phyloP scores from a whole-genome alignment of 2,329 filamentous ascomycete species.

The Aspergillus aculeatinus region DNA sequence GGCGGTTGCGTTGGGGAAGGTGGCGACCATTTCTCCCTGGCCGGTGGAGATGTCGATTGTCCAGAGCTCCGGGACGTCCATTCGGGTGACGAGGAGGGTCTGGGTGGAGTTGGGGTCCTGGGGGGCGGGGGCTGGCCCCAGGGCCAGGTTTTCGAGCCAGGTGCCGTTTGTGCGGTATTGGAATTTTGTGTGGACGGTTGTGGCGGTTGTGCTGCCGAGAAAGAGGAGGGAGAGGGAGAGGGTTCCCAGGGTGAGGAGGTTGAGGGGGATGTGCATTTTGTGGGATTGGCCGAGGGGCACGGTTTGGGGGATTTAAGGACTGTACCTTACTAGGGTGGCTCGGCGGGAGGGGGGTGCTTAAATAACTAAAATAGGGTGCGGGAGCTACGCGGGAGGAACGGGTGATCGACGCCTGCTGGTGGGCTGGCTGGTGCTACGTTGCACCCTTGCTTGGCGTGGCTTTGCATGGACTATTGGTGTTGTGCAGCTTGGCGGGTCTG shows the following conservation, averaged over 20 bases:
- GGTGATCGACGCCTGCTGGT: no score
- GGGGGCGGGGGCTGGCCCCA: neutral
- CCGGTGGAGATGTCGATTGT: neutral
- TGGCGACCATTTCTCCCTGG: neutral
- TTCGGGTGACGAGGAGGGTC: conserved; percentile 5
- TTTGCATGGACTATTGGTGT: no score
- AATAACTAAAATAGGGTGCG: no score
- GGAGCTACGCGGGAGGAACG: no score
- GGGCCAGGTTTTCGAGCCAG: conserved; percentile 14
- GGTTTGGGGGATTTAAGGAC: accelerated
- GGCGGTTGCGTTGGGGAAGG: conserved; percentile 6
- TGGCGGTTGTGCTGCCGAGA: neutral
- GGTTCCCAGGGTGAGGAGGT: neutral
- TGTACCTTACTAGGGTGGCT: no score
- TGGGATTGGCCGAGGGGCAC: neutral
- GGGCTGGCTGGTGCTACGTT: no score
- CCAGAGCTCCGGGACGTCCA: conserved; percentile 14
- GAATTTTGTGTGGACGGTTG: neutral
- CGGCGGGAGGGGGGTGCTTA: no score
- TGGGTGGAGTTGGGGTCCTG: neutral
- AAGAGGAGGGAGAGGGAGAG: neutral
- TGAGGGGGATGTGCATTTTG: neutral
- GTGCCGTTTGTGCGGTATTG: conserved; percentile 7
- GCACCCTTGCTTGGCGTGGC: no score
- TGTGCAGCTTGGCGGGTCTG: no score